These are phyloP conservation scores for Xylaria telfairii DNA, from an alignment of 495 filamentous ascomycete genomes.

Conservation along the genomic window DNA sequence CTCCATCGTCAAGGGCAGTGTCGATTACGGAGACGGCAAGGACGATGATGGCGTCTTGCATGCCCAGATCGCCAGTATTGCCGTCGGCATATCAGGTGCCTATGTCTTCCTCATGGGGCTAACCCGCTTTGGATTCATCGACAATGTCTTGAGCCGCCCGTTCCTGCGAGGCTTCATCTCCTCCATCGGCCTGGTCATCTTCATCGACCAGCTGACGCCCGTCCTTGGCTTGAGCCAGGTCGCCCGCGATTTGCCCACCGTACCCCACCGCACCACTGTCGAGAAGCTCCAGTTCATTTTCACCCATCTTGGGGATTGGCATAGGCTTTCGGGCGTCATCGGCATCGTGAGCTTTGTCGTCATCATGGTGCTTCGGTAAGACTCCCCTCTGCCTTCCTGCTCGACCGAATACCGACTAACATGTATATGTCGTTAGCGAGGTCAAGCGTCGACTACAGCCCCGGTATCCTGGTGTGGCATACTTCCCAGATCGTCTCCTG, in stretches of 20 bases:
- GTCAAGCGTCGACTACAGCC: constrained; percentile 84
- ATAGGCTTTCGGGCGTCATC: constrained; percentile 75
- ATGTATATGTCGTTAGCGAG: constrained; percentile 55
- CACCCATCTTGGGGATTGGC: constrained; percentile 65
- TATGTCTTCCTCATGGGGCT: constrained; percentile 86
- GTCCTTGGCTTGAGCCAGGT: constrained; percentile 78
- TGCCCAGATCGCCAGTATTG: constrained; percentile 85
- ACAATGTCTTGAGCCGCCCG: constrained; percentile 90
- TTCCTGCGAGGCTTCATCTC: constrained; percentile 96
- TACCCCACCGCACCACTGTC: constrained; percentile 82
- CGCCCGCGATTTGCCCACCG: constrained; percentile 60
- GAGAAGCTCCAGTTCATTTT: constrained; percentile 84
- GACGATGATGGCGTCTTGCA: constrained; percentile 76
- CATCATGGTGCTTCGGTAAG: constrained; percentile 82
- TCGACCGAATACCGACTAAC: constrained; percentile 1
- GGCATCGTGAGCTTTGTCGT: constrained; percentile 80
- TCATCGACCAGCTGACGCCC: constrained; percentile 91
- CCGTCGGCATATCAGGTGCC: constrained; percentile 83
- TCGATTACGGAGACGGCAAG: constrained; percentile 68
- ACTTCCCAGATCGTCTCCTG: constrained; percentile 89
- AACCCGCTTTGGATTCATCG: constrained; percentile 87
- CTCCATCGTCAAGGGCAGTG: constrained; percentile 78
- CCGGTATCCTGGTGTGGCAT: constrained; percentile 79
- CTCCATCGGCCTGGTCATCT: constrained; percentile 93
- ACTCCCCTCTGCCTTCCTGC: background rate